Base-by-base conservation (phyloP, 345 rosid genomes). In the Arabis hirsuta region DNA sequence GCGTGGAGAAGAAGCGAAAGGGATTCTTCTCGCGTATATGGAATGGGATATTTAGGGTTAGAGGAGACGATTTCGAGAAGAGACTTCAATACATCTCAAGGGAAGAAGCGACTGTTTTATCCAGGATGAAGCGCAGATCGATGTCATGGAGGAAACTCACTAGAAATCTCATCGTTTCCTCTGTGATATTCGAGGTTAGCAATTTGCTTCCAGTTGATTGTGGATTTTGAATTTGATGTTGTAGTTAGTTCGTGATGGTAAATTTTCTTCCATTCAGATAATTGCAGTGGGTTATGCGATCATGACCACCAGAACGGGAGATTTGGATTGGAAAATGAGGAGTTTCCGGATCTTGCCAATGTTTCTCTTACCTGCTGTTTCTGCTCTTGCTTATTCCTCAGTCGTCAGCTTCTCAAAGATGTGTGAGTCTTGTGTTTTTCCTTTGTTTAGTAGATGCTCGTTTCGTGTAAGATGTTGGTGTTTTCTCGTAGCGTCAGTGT, bases 51-150 rank as follows among this genome's bases (percentile, higher is more conserved):
- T 91, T 89, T 70, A 81, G 88, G 39, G 62, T 65, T 12, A 81
- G 79, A 27, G 79, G 90, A 4, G 94, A 90, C 47, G 94, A 95
- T 85, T 88, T 95, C 61, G 93, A 88, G 96, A 95, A 90, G 96
- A 79, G 96, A 45, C 84, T 95, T 76, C 80, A 88, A 57, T 69
- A 83, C 76, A 90, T 95, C 50, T 84, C 91, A 31, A 95, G 73
- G 83, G 99, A 95, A 80, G 99, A 95, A 82, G 90, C 96, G 9
- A 48, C 78, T 7, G 83, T 95, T 73, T 72, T 88, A 32, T 70
- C 87, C 2, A 78, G 99, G 76, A 78, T 95, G 76, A 84, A 90
- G 62, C 76, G 79, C 44, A 78, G 99, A 74, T 82, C 93, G 59
- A 81, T 65, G 3, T 67, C 89, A 7, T 80, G 96, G 96, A 82